These are phyloP conservation scores for Escovopsis weberi DNA, from an alignment of 2,329 filamentous ascomycete species.

Conservation along the genomic window DNA sequence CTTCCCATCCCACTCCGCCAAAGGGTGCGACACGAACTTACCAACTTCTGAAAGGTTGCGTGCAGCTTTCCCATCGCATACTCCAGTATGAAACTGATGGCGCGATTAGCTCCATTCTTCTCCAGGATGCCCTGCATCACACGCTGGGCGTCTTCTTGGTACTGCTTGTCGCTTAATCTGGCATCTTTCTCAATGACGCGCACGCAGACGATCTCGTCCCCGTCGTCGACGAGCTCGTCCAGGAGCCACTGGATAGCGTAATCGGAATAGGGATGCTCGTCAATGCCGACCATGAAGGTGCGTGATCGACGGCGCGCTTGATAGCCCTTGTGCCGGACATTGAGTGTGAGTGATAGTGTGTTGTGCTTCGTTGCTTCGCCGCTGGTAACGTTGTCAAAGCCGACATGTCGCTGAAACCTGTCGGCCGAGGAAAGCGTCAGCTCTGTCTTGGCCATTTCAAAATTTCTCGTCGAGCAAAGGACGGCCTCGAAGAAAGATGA, in stretches of 20 bases:
- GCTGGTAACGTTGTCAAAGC: conserved; percentile 44
- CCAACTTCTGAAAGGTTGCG: conserved; percentile 79
- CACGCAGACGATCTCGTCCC: conserved; percentile 84
- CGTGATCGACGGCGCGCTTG: conserved; percentile 65
- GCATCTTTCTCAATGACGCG: conserved; percentile 75
- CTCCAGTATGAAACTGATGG: conserved; percentile 74
- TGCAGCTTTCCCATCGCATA: conserved; percentile 83
- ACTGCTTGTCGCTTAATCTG: conserved; percentile 53
- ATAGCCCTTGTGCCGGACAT: conserved; percentile 76
- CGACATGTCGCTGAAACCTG: conserved; percentile 46
- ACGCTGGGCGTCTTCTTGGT: conserved; percentile 59
- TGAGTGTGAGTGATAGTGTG: conserved; percentile 60
- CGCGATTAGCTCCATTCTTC: conserved; percentile 65
- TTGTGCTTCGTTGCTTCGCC: conserved; percentile 46
- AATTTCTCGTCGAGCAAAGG: neutral
- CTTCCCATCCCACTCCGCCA: neutral
- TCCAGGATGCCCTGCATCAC: conserved; percentile 63
- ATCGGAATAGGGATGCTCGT: conserved; percentile 83
- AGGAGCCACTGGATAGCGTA: conserved; percentile 87
- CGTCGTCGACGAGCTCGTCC: conserved; percentile 82
- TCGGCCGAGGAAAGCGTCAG: conserved; percentile 27
- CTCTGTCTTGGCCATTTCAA: conserved; percentile 21
- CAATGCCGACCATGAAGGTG: conserved; percentile 81
- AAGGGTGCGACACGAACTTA: conserved; percentile 25
- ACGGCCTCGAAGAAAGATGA: neutral